A percentile compares a stretch with the other conserved stretches of the same genome.
These are phyloP conservation scores for Zygnema cylindricum DNA, from an alignment of 139 green algal species.

Conservation along the genomic window DNA sequence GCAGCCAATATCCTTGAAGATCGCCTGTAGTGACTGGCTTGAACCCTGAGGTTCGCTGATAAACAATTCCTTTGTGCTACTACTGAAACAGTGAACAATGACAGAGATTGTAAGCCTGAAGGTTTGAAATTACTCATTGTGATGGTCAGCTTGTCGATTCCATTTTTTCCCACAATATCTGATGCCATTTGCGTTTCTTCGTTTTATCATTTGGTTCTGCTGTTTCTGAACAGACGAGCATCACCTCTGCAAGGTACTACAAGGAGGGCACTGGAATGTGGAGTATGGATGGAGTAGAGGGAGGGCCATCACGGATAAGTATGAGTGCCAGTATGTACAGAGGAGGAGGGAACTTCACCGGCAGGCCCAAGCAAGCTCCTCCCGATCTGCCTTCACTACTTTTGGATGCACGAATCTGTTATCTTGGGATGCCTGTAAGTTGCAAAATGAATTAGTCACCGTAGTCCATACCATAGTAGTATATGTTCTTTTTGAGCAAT, in stretches of 20 bases:
- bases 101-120: too few relatives aligned
- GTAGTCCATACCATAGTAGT: too few relatives aligned
- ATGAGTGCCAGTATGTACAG: slow-evolving; percentile 60
- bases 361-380: slow-evolving; percentile 72
- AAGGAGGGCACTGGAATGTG: slow-evolving; percentile 31
- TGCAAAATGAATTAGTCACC: too few relatives aligned
- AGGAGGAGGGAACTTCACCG: slow-evolving; percentile 55
- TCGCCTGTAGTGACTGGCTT: too few relatives aligned
- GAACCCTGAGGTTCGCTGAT: too few relatives aligned
- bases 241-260: slow-evolving; percentile 48
- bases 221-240: slow-evolving; percentile 24
- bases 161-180: too few relatives aligned
- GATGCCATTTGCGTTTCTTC: background rate
- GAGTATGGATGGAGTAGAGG: slow-evolving; percentile 8
- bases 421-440: slow-evolving; percentile 94
- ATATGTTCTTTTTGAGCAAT: too few relatives aligned
- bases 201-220: background rate
- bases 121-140: too few relatives aligned
- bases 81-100: too few relatives aligned
- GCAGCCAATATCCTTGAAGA: too few relatives aligned
- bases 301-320: slow-evolving; percentile 26
- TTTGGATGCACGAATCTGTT: slow-evolving; percentile 94
- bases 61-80: too few relatives aligned
- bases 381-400: slow-evolving; percentile 96
- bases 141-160: too few relatives aligned